Evolutionary conservation across 202 grass and related monocot genomes (phyloP), one percentile per base, ranked within the genome.

Genomic region (Hordeum pubiflorum): DNA sequence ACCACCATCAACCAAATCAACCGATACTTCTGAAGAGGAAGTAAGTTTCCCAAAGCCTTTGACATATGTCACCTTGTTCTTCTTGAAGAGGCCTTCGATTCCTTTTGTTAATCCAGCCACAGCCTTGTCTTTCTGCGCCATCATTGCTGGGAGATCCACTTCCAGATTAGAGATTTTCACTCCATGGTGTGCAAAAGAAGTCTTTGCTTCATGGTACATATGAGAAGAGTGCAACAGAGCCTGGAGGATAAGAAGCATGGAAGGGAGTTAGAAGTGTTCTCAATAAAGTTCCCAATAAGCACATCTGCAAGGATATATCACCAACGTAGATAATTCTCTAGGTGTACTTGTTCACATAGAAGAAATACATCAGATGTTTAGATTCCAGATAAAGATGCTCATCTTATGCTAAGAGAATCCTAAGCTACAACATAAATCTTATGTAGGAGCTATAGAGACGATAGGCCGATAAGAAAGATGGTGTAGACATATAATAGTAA

Each of bases 31-130:
- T n/a, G 92, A 99, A 18, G 96, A 85, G 27, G 96, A 95, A 64
- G 87, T 39, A 36, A 99, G 75, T 76, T 95, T 99, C 38, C 96
- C 92, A 64, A 59, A 88, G 32, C 96, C 96, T 88, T 99, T 99
- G 18, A 99, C 89, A 20, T 99, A 99, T 43, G 71, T 90, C 20
- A 99, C 96, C 72, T 99, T 99, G 83, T 99, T 99, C 85, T 99
- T 99, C 79, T 99, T 99, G 27, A 99, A 91, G 38, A 99, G 90
- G n/a, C 96, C 96, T 84, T 99, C 96, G 58, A 99, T 95, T 62
- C 96, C 96, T 29, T 90, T 91, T 22, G 96, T 99, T 40, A 99
- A 76, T 55, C 96, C 96, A 64, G 83, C 27, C 32, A 99, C 96
- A 50, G 96, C 96, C 79, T 99, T 96, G 74, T 95, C 91, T 88